Conservation (phyloP, 1,284 basidiomycete species). For the Cutaneotrichosporon cavernicola region DNA sequence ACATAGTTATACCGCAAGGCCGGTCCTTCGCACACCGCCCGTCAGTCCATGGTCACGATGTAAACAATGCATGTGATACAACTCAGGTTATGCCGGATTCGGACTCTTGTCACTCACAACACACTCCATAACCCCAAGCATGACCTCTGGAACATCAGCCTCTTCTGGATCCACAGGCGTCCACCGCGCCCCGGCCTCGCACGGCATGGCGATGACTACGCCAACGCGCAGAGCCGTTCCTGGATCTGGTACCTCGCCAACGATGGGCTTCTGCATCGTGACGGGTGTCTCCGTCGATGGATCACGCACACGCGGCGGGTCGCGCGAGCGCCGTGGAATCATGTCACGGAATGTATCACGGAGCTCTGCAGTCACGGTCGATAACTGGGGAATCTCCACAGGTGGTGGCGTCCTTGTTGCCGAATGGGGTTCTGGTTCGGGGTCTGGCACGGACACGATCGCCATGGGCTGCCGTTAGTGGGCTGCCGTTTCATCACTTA, state of each 20-base stretch:
- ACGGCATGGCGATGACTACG: slow-evolving; percentile 46
- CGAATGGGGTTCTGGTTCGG: slow-evolving; percentile 10
- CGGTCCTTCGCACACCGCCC: too few species aligned
- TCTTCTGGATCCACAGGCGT: slow-evolving; percentile 29
- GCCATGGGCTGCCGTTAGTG: slow-evolving; percentile 30
- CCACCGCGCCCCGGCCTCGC: slow-evolving; percentile 28
- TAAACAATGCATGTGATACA: background rate
- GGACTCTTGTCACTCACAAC: background rate
- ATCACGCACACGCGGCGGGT: background rate
- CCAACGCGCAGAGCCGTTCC: slow-evolving; percentile 40
- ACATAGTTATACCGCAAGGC: too few species aligned
- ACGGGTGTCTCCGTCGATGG: background rate
- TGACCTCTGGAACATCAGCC: slow-evolving; percentile 39
- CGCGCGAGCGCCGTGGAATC: slow-evolving; percentile 3
- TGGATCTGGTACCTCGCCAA: slow-evolving; percentile 19
- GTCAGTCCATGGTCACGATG: background rate
- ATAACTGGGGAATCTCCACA: background rate
- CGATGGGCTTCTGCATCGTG: slow-evolving; percentile 1
- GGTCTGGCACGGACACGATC: slow-evolving; percentile 10
- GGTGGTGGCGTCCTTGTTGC: background rate
- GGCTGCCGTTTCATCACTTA: background rate
- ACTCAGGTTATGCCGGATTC: background rate
- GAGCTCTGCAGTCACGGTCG: slow-evolving; percentile 10
- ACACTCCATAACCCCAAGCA: slow-evolving; percentile 39
- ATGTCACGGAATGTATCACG: slow-evolving; percentile 13